Evolutionary conservation across 768 basidiomycete species (phyloP).

Genomic region (Suillus clintonianus): DNA sequence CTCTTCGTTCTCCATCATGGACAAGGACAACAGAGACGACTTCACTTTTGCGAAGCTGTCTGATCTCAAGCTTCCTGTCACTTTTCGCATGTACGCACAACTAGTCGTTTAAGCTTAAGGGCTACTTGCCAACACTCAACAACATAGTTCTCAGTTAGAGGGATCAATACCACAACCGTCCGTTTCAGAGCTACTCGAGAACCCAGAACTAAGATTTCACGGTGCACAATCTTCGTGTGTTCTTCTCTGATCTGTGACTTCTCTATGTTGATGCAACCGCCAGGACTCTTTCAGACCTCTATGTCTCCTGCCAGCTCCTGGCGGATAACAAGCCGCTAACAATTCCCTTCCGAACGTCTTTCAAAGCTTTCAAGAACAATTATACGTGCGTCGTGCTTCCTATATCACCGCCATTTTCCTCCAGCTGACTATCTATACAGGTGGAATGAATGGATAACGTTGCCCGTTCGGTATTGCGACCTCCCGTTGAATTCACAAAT

Average conservation of each 20-base stretch:
- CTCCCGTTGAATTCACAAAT: slow-evolving; percentile 88
- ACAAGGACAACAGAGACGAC: slow-evolving; percentile 76
- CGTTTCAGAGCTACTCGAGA: slow-evolving; percentile 79
- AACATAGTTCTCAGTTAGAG: slow-evolving; percentile 76
- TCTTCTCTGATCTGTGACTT: slow-evolving; percentile 16
- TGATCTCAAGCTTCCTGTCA: slow-evolving; percentile 85
- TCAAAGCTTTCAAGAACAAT: slow-evolving; percentile 86
- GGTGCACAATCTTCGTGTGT: slow-evolving; percentile 77
- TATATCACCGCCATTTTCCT: not conserved
- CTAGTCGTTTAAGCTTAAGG: not conserved
- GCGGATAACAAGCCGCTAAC: slow-evolving; percentile 94
- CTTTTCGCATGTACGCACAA: slow-evolving; percentile 72
- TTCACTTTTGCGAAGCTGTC: slow-evolving; percentile 94
- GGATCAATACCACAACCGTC: slow-evolving; percentile 72
- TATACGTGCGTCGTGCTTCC: slow-evolving; percentile 56
- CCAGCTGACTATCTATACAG: slow-evolving; percentile 36
- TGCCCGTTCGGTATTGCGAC: slow-evolving; percentile 93
- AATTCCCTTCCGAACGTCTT: slow-evolving; percentile 87
- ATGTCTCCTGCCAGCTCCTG: slow-evolving; percentile 88
- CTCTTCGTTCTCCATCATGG: slow-evolving; percentile 36
- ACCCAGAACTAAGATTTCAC: slow-evolving; percentile 80
- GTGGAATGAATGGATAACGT: slow-evolving; percentile 95
- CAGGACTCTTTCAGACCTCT: slow-evolving; percentile 90
- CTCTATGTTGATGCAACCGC: slow-evolving; percentile 28
- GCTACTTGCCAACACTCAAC: not conserved